phyloP scores from a whole-genome alignment of 2,329 filamentous ascomycete species.

The Aspergillus ruber region DNA sequence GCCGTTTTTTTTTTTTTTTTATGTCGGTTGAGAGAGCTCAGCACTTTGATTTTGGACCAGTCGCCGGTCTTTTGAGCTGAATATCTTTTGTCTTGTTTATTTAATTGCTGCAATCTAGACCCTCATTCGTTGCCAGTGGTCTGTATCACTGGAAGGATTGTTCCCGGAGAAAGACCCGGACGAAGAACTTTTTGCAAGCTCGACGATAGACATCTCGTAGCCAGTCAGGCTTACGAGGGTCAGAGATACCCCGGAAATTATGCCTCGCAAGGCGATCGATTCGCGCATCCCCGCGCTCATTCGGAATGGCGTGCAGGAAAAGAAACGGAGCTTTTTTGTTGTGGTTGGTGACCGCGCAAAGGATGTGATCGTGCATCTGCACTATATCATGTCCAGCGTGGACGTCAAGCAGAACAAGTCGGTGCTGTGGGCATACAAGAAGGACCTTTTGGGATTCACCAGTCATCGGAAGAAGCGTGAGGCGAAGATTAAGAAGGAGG shows the following conservation, averaged over 20 bases:
- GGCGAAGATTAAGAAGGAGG: slow-evolving; percentile 95
- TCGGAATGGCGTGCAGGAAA: slow-evolving; percentile 82
- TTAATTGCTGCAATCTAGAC: not conserved
- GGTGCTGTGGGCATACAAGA: slow-evolving; percentile 98
- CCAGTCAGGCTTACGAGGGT: slow-evolving; percentile 11
- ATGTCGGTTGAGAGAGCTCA: not conserved
- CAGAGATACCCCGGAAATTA: slow-evolving; percentile 12
- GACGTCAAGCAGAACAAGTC: slow-evolving; percentile 94
- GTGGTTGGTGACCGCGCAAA: slow-evolving; percentile 91
- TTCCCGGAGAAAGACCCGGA: not conserved
- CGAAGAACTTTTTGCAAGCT: not conserved
- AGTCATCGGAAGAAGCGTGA: slow-evolving; percentile 98
- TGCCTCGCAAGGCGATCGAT: slow-evolving; percentile 58
- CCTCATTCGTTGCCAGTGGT: not conserved
- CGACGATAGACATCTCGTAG: slow-evolving; percentile 7
- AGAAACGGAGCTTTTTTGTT: slow-evolving; percentile 97
- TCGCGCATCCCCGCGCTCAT: slow-evolving; percentile 87
- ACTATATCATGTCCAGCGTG: slow-evolving; percentile 85
- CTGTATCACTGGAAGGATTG: not conserved
- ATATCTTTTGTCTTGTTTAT: not conserved
- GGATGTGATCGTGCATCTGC: slow-evolving; percentile 90
- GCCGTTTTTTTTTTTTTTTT: slow-evolving; percentile 19
- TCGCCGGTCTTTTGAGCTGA: not conserved
- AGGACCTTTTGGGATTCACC: slow-evolving; percentile 89
- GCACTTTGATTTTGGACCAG: not conserved